Conservation (phyloP, 306 rosid genomes). For the Malus orientalis region DNA sequence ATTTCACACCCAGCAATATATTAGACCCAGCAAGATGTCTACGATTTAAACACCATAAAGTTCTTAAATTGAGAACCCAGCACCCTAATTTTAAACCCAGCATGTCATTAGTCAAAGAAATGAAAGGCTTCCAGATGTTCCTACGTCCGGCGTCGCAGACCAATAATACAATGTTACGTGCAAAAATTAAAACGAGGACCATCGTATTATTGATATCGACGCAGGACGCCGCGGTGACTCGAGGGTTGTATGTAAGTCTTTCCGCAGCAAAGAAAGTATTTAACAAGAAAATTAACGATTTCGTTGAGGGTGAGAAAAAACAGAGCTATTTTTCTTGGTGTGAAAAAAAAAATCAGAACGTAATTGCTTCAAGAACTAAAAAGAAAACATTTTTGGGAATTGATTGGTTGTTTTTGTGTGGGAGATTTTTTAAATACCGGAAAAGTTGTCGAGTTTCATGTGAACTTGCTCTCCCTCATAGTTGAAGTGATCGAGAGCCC, state of each 20-base stretch:
- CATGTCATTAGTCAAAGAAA: no score
- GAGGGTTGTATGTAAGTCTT: no score
- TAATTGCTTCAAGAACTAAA: no score
- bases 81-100: no score
- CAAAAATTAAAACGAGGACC: no score
- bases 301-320: no score
- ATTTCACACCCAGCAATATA: not conserved
- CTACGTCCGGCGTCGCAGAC: not conserved
- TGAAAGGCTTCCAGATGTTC: not conserved
- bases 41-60: not conserved
- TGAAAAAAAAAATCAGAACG: not conserved
- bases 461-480: conserved; percentile 70
- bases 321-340: not conserved
- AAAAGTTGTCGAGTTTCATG: conserved; percentile 69
- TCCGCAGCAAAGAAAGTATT: no score
- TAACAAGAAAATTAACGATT: not conserved
- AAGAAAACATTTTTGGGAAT: not conserved
- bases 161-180: no score
- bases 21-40: not conserved
- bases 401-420: not conserved
- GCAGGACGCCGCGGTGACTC: no score
- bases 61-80: no score
- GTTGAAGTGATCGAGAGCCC: conserved; percentile 80
- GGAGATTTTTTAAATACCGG: conserved; percentile 35
- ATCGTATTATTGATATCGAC: no score